Percentiles rank a stretch among this genome's conserved stretches.
These are phyloP conservation scores for Plasmodium vinckei DNA, from an alignment of 169 alveolate genomes.

Conservation along the genomic window DNA sequence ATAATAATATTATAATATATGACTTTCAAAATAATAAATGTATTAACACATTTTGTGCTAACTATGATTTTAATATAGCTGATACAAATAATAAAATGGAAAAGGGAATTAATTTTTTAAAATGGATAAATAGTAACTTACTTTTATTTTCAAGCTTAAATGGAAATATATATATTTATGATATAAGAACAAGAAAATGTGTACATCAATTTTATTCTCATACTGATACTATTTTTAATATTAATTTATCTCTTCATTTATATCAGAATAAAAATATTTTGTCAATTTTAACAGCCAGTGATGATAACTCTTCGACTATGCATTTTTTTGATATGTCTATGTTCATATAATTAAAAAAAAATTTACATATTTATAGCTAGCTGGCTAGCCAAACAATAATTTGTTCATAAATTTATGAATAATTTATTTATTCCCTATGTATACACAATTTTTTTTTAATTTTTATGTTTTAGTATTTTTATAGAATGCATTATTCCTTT, in stretches of 20 bases:
- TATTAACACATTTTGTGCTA: conserved; percentile 43
- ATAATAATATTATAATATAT: conserved; percentile 39
- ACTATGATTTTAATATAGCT: conserved; percentile 35
- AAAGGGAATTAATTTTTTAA: conserved; percentile 53
- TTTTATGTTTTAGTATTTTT: too few species aligned
- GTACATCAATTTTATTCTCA: conserved; percentile 68
- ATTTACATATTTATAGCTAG: too few species aligned
- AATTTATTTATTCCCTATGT: too few species aligned
- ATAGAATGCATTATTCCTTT: too few species aligned
- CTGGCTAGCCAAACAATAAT: too few species aligned
- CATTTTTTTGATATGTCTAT: conserved; percentile 50
- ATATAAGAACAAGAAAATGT: conserved; percentile 57
- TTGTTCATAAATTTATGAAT: too few species aligned
- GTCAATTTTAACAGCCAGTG: conserved; percentile 66
- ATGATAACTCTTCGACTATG: conserved; percentile 52
- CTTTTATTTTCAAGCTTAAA: conserved; percentile 67
- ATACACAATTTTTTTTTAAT: too few species aligned
- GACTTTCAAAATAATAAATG: conserved; percentile 48
- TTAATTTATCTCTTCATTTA: conserved; percentile 48
- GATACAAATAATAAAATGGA: conserved; percentile 29
- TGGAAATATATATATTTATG: conserved; percentile 68
- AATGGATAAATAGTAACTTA: conserved; percentile 53
- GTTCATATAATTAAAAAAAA: background rate
- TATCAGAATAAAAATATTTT: conserved; percentile 42
- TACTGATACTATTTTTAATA: conserved; percentile 60